Evolutionary conservation across 2,329 filamentous ascomycete species (phyloP).

Genomic region (Colletotrichum euphorbiae): DNA sequence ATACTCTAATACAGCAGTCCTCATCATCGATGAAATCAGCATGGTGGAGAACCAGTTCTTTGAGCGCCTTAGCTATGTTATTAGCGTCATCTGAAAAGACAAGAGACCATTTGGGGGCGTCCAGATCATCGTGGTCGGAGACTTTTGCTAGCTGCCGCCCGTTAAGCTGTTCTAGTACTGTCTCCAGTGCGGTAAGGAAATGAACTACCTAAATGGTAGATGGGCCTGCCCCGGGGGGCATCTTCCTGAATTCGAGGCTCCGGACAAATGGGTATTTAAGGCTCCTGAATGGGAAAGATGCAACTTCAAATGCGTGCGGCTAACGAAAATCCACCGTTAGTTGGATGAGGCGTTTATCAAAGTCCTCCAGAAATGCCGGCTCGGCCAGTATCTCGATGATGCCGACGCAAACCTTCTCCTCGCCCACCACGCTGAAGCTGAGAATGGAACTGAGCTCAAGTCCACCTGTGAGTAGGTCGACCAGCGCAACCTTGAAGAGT

Average conservation of each 20-base stretch:
- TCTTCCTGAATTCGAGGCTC: slow-evolving; percentile 51
- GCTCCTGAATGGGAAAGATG: slow-evolving; percentile 66
- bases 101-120: slow-evolving; percentile 2
- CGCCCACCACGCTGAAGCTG: slow-evolving; percentile 53
- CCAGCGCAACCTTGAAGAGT: too few relatives aligned
- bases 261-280: slow-evolving; percentile 71
- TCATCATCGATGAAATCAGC: slow-evolving; percentile 75
- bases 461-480: too few relatives aligned
- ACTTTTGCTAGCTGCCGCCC: slow-evolving; percentile 17
- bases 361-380: slow-evolving; percentile 66
- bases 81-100: not conserved
- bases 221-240: slow-evolving; percentile 51
- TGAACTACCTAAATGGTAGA: too few relatives aligned
- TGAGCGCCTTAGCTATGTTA: slow-evolving; percentile 67
- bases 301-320: slow-evolving; percentile 64
- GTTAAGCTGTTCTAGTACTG: not conserved
- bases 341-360: slow-evolving; percentile 63
- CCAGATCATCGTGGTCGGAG: slow-evolving; percentile 22
- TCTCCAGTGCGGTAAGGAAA: not conserved
- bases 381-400: slow-evolving; percentile 55
- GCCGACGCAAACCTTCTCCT: slow-evolving; percentile 57
- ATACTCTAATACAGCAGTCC: slow-evolving; percentile 60
- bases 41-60: slow-evolving; percentile 76
- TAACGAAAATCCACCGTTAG: slow-evolving; percentile 69
- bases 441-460: not conserved